Base-by-base conservation (phyloP, 2,329 filamentous ascomycete species). In the Hymenoscyphus albidus region DNA sequence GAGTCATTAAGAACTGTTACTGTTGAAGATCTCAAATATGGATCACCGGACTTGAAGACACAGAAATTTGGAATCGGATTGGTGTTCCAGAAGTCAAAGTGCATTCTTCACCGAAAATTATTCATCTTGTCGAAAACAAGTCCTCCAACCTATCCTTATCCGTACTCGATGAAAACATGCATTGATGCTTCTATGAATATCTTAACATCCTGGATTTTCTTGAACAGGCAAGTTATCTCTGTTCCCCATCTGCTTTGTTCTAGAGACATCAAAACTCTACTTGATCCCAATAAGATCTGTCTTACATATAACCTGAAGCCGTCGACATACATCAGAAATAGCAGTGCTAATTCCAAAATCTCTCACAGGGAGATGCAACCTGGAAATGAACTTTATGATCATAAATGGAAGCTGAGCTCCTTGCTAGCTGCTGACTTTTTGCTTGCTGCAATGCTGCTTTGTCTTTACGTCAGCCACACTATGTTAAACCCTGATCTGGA, bases 141-240 rank as follows among this genome's bases (percentile, higher is more conserved):
- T 81, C 81, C 69, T 1, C 22, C 48, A 22, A 59, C 62, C 14
- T 66, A 65, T 31, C 62, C 62, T 18, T 69, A 85, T 67, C 78
- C 80, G 61, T 83, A 84, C 74, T 85, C 84, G 12, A 79, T 83
- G 16, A 78, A 78, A 58, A 77, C 78, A 31, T 86, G 83, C 65
- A 75, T 86, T 7, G 78, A 84, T 54, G 80, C 79, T 14, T 82
- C 82, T 3, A 71, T 83, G 58, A 74, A 75, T 3, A 74, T 86
- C 54, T 75, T 86, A 1, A 73, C 77, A 2, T 80, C 80, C 65
- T 84, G 86, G 44, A 62, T 62, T 12, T 59, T 65, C 3, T 62
- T 73, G 35, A 35, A 35, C 35, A 35, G 35, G 35, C 35, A 35
- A 35, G 35, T 35, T 35, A 35, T 35, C 35, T 35, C 35, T 35